Base-by-base conservation (phyloP, 495 filamentous ascomycete species). In the Diplogelasinospora grovesii region DNA sequence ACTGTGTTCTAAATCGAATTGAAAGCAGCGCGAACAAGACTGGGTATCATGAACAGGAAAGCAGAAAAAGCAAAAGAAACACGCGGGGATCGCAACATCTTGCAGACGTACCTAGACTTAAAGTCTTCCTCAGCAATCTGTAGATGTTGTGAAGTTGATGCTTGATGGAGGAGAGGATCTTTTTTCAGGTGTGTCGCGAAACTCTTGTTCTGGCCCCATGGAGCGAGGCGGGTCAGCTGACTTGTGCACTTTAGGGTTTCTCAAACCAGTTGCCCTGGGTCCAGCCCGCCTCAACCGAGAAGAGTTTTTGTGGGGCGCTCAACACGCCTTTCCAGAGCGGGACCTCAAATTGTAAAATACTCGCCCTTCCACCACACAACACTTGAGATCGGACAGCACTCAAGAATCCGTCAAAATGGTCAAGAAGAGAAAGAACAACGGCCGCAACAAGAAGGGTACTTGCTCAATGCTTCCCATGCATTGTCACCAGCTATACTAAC, bases 381-480 rank as follows among this genome's bases (percentile, higher is more conserved):
- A 39, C 51, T 60, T 55, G 43, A 54, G 52, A 59, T 52, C 49
- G 13, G 49, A 63, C 50, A 54, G 46, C 51, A 46, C 52, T 57
- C 53, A 57, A 60, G 61, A 76, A 75, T 75, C 73, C 75, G 81
- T 75, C 77, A 96, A 71, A 69, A 98, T 98, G 92, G 92, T 98
- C 74, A 98, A 98, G 82, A 98, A 98, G 82, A 85, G 90, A 79
- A 88, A 92, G 70, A 89, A 85, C 77, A 97, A 97, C 77, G 90
- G 92, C 69, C 86, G 90, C 68, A 95, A 97, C 85, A 98, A 98
- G 89, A 96, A 95, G 70, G 92, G 92, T 59, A 38, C 35, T 53
- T 23, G 35, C 13, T 31, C 8, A 4, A n/a, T 3, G 13, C 8
- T 37, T 16, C 5, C 36, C 8, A 27, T 31, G 3, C 8, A 25